Evolutionary conservation across 495 filamentous ascomycete genomes (phyloP).

Genomic region (Lasiosphaeris hirsuta): DNA sequence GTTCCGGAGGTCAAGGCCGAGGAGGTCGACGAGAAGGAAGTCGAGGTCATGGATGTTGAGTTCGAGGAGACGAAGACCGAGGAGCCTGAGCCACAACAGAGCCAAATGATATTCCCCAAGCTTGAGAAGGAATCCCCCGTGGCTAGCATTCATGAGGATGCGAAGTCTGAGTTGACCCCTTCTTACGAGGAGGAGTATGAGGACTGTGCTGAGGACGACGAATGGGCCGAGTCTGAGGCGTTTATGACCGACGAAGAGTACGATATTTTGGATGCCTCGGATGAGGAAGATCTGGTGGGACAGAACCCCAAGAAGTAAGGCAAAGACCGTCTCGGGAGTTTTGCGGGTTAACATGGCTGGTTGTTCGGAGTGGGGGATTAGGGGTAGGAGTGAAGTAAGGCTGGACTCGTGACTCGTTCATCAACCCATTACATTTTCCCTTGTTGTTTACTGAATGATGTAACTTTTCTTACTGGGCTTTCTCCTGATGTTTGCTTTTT

Average conservation of each 20-base stretch:
- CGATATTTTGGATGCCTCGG: slow-evolving; percentile 91
- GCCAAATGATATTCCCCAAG: slow-evolving; percentile 94
- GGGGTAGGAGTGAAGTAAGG: not conserved
- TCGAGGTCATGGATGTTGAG: not conserved
- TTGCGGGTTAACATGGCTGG: not conserved
- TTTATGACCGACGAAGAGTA: slow-evolving; percentile 98
- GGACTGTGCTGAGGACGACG: slow-evolving; percentile 50
- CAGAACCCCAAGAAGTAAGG: slow-evolving; percentile 38
- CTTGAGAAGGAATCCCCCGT: slow-evolving; percentile 91
- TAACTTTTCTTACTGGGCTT: not conserved
- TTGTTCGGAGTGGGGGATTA: not conserved
- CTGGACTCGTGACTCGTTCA: slow-evolving; percentile 6
- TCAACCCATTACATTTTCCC: slow-evolving; percentile 1
- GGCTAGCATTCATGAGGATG: slow-evolving; percentile 67
- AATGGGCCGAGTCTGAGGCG: slow-evolving; percentile 59
- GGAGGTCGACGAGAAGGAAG: no score
- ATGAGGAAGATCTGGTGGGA: slow-evolving; percentile 70
- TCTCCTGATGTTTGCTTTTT: no score
- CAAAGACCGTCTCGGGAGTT: not conserved
- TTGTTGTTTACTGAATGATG: slow-evolving; percentile 9
- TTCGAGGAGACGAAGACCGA: slow-evolving; percentile 9
- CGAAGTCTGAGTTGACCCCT: slow-evolving; percentile 24
- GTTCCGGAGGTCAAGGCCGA: not conserved
- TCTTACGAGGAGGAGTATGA: slow-evolving; percentile 62
- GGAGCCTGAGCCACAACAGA: slow-evolving; percentile 33